Evolutionary conservation across 345 rosid genomes (phyloP), one percentile per base, ranked within the genome.

Genomic region (Eucalyptus camaldulensis): DNA sequence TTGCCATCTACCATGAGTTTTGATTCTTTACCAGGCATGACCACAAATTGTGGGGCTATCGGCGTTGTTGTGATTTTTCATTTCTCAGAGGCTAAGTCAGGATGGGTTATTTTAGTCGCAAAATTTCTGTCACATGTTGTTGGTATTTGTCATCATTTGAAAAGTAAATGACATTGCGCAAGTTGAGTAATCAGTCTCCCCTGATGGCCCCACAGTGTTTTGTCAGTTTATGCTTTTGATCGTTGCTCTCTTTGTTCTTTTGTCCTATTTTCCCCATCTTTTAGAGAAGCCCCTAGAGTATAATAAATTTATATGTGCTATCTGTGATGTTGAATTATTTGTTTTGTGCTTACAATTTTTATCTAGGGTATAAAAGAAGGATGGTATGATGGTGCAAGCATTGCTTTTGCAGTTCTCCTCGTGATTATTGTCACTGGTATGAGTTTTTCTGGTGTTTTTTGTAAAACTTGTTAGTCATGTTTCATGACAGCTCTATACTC

Each of bases 301-400:
- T 76, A 76, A 40, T 76, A 43, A 40, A 76, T 76, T 76, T 76
- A 40, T 76, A 37, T 76, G 47, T 40, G 29, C 27, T 21, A 76
- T 76, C 16, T 11, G 67, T 86, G 87, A 21, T 31, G 29, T 86
- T 50, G 56, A 37, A 47, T 49, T 16, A 31, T 85, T 86, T 86
- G 13, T 86, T 86, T 49, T 51, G 44, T 31, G 9, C 62, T 86
- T 50, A 16, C 62, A 15, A 83, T 88, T 33, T 53, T 56, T 89
- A 88, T 90, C 76, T 88, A 97, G 99, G 99, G 99, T 89, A 91
- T 93, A 40, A 60, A 95, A 91, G 93, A 93, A 93, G 99, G 99
- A 88, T 98, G 99, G 99, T 98, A 96, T 90, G 99, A 98, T 92
- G 99, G 99, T 43, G 97, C 94, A 37, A 98, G 99, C 95, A 98